Evolutionary conservation across 768 basidiomycete species (phyloP).

Genomic region (Leucosporidium yakuticum): DNA sequence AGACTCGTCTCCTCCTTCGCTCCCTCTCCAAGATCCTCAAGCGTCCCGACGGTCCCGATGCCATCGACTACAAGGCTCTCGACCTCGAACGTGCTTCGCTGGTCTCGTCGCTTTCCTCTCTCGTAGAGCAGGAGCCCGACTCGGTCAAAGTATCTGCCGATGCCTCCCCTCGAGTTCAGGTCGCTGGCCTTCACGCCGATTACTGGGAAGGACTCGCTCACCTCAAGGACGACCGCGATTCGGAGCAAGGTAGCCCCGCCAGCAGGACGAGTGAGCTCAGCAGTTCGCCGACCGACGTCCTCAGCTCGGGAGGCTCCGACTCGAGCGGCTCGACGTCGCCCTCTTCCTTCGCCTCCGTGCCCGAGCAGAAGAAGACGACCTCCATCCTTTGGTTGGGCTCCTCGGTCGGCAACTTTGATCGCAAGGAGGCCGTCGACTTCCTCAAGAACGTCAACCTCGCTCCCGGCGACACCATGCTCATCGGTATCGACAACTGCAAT

Average conservation of each 20-base stretch:
- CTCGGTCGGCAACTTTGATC: slow-evolving; percentile 80
- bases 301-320: slow-evolving; percentile 5
- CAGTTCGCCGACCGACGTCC: background rate
- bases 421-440: slow-evolving; percentile 64
- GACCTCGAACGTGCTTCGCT: slow-evolving; percentile 86
- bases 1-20: slow-evolving; percentile 54
- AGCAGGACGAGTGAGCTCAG: background rate
- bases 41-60: background rate
- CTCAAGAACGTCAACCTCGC: slow-evolving; percentile 50
- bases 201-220: slow-evolving; percentile 84
- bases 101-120: slow-evolving; percentile 64
- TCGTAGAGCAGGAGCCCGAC: slow-evolving; percentile 44
- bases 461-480: slow-evolving; percentile 66
- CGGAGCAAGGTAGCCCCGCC: slow-evolving; percentile 39
- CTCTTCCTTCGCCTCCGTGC: background rate
- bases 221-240: slow-evolving; percentile 49
- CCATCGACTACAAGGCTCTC: slow-evolving; percentile 47
- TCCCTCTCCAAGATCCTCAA: slow-evolving; percentile 57
- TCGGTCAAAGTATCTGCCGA: slow-evolving; percentile 37
- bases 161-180: slow-evolving; percentile 65
- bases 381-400: slow-evolving; percentile 80
- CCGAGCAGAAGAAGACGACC: slow-evolving; percentile 20
- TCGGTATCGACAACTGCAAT: slow-evolving; percentile 87
- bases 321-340: slow-evolving; percentile 9
- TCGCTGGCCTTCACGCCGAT: slow-evolving; percentile 82